A percentile compares a stretch with the other conserved stretches of the same genome.
Evolutionary conservation across 805 yeast genomes (phyloP).

Genomic region (Lipomyces mesembrius): DNA sequence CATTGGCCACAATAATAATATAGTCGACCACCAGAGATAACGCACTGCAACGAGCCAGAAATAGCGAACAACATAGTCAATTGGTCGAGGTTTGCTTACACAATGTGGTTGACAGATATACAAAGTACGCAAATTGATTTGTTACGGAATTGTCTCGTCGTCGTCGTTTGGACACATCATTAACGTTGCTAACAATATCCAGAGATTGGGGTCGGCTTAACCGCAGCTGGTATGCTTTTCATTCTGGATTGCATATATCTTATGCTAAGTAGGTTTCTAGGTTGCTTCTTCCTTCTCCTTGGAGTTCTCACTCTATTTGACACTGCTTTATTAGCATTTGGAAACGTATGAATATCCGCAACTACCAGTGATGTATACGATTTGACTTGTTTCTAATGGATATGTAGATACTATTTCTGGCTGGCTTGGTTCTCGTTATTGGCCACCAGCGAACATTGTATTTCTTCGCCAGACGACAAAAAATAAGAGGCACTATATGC

Average conservation of each 20-base stretch:
- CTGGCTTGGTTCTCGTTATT: constrained; percentile 84
- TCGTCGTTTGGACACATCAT: not conserved
- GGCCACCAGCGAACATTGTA: constrained; percentile 82
- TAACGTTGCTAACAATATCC: not conserved
- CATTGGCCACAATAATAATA: not conserved
- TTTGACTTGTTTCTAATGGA: not conserved
- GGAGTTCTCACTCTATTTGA: constrained; percentile 89
- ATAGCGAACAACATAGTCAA: not conserved
- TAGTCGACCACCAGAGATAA: not conserved
- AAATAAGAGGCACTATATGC: constrained; percentile 83
- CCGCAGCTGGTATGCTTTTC: constrained; percentile 65
- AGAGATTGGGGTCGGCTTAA: constrained; percentile 93
- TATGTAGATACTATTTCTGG: constrained; percentile 59
- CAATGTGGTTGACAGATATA: constrained; percentile 47
- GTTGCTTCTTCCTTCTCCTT: constrained; percentile 73
- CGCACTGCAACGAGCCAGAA: not conserved
- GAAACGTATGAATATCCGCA: constrained; percentile 57
- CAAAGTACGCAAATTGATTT: constrained; percentile 45
- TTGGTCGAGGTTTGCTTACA: not conserved
- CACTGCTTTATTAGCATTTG: constrained; percentile 84
- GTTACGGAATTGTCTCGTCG: not conserved
- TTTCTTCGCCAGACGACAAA: constrained; percentile 85
- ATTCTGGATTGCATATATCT: not conserved
- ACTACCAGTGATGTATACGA: not conserved
- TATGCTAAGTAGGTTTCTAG: constrained; percentile 35